Conservation (phyloP, 108 stramenopile genomes). For the Thalassiosira profunda region DNA sequence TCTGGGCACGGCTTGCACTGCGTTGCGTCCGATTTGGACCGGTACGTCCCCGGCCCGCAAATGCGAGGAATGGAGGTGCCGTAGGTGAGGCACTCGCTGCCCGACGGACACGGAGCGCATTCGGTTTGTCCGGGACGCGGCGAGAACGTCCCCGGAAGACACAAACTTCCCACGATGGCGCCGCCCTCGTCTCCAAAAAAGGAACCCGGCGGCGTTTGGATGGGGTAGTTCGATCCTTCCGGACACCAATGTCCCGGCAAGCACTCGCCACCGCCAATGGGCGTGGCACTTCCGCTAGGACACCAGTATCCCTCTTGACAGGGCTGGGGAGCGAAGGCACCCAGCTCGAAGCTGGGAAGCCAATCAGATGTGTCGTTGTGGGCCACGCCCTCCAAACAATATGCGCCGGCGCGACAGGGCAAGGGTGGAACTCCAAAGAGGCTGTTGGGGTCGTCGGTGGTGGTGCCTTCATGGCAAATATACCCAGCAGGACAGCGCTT, state of each 20-base stretch:
- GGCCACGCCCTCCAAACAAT: conserved; percentile 86
- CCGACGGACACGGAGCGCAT: conserved; percentile 83
- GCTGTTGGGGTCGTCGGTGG: conserved; percentile 66
- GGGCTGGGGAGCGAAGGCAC: conserved; percentile 65
- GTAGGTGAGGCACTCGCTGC: conserved; percentile 77
- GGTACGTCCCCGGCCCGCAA: conserved; percentile 78
- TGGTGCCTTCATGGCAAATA: conserved; percentile 75
- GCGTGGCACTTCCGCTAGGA: conserved; percentile 57
- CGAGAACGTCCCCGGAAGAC: conserved; percentile 91
- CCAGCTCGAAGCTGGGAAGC: conserved; percentile 61
- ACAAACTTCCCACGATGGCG: conserved; percentile 77
- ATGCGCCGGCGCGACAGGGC: conserved; percentile 74
- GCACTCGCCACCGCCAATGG: conserved; percentile 70
- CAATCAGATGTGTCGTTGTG: conserved; percentile 65
- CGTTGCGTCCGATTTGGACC: conserved; percentile 74
- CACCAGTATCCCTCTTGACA: conserved; percentile 86
- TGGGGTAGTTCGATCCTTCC: conserved; percentile 58
- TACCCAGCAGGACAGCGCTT: conserved; percentile 84
- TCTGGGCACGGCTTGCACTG: conserved; percentile 83
- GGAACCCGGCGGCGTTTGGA: conserved; percentile 72
- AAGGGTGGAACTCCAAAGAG: conserved; percentile 40
- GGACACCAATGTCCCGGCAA: conserved; percentile 87
- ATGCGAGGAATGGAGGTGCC: conserved; percentile 89
- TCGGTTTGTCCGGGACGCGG: conserved; percentile 56
- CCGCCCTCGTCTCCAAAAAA: conserved; percentile 66